Evolutionary conservation across 176 grass and related monocot genomes (phyloP).

Genomic region (Aechmea fasciata): DNA sequence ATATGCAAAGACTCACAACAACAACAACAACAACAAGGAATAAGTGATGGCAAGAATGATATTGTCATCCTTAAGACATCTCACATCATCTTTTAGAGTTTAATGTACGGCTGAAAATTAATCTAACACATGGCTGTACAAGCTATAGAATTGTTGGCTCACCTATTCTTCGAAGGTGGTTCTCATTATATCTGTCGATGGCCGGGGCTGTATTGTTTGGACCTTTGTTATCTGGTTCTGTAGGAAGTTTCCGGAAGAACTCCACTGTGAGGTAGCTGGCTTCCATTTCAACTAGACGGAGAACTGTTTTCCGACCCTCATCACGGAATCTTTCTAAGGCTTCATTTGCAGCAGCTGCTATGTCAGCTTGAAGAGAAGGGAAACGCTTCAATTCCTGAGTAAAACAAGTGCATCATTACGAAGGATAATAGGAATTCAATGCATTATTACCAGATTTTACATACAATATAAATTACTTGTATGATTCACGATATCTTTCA

Average conservation of each 20-base stretch:
- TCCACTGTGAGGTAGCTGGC: conserved; percentile 93
- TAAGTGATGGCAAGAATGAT: no score
- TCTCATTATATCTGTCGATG: conserved; percentile 76
- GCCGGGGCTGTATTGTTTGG: conserved; percentile 53
- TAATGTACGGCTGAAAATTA: background rate
- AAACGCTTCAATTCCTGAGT: conserved; percentile 92
- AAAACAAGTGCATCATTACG: conserved; percentile 12
- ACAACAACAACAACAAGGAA: no score
- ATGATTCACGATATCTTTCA: no score
- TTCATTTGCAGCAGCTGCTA: conserved; percentile 96
- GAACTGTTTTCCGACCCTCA: conserved; percentile 83
- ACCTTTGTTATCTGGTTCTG: conserved; percentile 65
- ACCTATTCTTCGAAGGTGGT: conserved; percentile 94
- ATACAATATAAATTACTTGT: no score
- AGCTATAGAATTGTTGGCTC: conserved; percentile 7
- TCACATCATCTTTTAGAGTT: background rate
- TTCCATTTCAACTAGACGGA: conserved; percentile 97
- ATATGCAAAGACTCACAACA: no score
- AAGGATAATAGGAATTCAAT: background rate
- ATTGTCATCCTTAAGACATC: no score
- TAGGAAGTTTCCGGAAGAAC: conserved; percentile 97
- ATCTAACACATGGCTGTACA: background rate
- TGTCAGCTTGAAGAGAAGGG: conserved; percentile 91
- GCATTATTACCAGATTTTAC: no score
- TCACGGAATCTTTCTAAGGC: conserved; percentile 91